Base-by-base conservation (phyloP, 768 basidiomycete genomes). In the Pisolithus sp. region DNA sequence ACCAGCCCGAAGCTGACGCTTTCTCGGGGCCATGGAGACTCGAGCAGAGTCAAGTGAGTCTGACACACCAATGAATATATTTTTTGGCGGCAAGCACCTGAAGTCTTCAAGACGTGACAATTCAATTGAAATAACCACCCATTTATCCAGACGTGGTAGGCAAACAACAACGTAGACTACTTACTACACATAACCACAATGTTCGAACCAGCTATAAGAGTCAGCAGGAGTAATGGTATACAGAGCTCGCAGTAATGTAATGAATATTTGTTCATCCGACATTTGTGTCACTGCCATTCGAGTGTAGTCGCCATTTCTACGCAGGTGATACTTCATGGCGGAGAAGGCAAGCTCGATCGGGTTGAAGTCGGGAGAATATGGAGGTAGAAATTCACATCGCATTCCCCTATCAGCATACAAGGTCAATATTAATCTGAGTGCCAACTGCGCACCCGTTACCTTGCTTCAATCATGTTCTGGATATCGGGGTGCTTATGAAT, bases 291-390 rank as follows among this genome's bases (percentile, higher is more conserved):
- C 50, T n/a, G 59, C 56, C 2, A 51, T 53, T 13, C 45, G 41
- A 5, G 45, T 46, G n/a, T 59, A 47, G 13, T 53, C 55, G 1
- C 64, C 54, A 26, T 59, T 50, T 7, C 50, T 44, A 1, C 59
- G 51, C 2, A 67, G 51, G 46, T 57, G 54, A 6, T 60, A 50
- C 36, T 68, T 67, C 52, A 68, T 65, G 2, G 55, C 46, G 0
- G 60, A 68, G 40, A 67, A 66, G 1, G 59, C 62, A 63, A 40
- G 62, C 45, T 70, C 68, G 54, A 71, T 71, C 1, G 64, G 71
- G 21, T 42, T 42, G 20, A 42, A 15, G 10, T 42, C 21, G 2
- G 21, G 41, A 23, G 41, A 42, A 50, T 71, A 71, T 20, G 64
- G 67, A 7, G 67, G 26, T 7, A 26, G 26, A 6, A 26, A 26